phyloP scores from a whole-genome alignment of 768 basidiomycete species.

The Rhodosporidiobolus odoratus region DNA sequence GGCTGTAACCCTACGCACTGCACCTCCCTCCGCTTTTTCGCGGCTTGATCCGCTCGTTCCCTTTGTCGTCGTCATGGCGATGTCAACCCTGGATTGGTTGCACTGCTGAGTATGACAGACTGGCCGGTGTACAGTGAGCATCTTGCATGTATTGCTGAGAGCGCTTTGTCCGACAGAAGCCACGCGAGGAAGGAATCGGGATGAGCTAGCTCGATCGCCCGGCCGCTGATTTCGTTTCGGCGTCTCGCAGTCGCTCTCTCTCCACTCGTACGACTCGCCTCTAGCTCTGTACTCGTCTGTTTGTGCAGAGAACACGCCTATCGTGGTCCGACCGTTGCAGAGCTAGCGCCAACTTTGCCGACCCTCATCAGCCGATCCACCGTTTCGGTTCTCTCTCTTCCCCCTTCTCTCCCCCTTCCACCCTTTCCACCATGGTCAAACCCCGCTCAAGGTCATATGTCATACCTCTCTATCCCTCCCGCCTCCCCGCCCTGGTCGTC shows the following conservation, averaged over 20 bases:
- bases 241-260: background rate
- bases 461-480: background rate
- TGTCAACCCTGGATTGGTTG: too few species aligned
- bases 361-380: background rate
- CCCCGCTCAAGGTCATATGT: background rate
- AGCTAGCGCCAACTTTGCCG: background rate
- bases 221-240: background rate
- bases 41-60: too few species aligned
- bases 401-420: background rate
- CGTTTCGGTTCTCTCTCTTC: background rate
- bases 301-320: too few species aligned
- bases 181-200: background rate
- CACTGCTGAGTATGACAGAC: too few species aligned
- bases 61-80: too few species aligned
- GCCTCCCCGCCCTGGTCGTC: conserved; percentile 9
- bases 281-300: too few species aligned
- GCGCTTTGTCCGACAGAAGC: background rate
- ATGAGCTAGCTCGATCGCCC: background rate
- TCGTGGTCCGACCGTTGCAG: too few species aligned
- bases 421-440: background rate
- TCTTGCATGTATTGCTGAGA: too few species aligned
- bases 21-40: too few species aligned
- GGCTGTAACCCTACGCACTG: too few species aligned
- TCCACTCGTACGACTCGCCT: too few species aligned
- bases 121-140: too few species aligned